Evolutionary conservation across 2,329 filamentous ascomycete genomes (phyloP).

Genomic region (Fusarium sp.): DNA sequence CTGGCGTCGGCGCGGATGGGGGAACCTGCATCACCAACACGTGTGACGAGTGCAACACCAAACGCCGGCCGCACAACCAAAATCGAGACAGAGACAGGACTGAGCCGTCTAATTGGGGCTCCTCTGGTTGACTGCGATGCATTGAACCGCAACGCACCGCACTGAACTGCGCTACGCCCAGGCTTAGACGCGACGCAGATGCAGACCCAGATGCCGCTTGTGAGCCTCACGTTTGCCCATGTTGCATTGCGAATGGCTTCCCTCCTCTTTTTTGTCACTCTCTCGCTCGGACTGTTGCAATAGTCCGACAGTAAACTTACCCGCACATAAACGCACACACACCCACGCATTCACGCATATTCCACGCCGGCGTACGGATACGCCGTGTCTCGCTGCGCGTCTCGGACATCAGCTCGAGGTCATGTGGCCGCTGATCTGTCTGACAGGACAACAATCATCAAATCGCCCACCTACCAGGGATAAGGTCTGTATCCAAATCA

Average conservation of each 20-base stretch:
- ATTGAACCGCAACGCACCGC: neutral
- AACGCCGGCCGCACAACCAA: constrained; percentile 5
- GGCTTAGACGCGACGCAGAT: neutral
- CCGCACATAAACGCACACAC: constrained; percentile 8
- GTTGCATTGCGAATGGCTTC: constrained; percentile 2
- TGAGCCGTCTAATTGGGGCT: constrained; percentile 3
- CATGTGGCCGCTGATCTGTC: constrained; percentile 38
- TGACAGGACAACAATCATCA: constrained; percentile 12
- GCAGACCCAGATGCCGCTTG: neutral
- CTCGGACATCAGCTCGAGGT: constrained; percentile 28
- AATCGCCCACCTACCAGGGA: constrained; percentile 11
- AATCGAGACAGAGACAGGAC: neutral
- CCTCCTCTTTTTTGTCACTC: neutral
- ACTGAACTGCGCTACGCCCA: neutral
- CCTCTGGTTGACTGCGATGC: neutral
- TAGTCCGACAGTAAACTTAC: constrained; percentile 8
- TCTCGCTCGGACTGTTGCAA: constrained; percentile 18
- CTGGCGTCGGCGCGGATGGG: constrained; percentile 1
- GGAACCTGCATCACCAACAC: constrained; percentile 11
- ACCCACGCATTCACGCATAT: neutral
- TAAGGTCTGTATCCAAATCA: constrained; percentile 9
- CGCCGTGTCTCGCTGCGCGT: constrained; percentile 14
- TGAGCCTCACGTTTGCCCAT: neutral
- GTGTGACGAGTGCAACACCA: constrained; percentile 17
- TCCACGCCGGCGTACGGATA: neutral